Evolutionary conservation across 805 yeast genomes (phyloP), one percentile per base, ranked within the genome.

Genomic region (Ogataea polymorpha): DNA sequence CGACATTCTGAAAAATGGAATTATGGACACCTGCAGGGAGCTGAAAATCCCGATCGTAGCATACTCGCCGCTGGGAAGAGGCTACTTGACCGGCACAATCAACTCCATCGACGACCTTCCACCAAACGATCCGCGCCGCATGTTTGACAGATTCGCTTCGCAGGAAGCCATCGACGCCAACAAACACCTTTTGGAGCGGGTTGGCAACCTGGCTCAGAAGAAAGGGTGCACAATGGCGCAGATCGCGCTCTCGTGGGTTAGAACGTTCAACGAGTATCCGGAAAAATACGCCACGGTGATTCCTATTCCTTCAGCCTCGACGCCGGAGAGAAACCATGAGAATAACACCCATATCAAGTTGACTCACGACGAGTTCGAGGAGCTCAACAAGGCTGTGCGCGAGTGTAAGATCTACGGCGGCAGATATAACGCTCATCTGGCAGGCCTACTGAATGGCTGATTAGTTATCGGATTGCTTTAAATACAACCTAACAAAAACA

Each of bases 31-130:
- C 5, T 77, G 82, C 48, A 71, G 74, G 15, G 77, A 81, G 47
- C 62, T 71, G 23, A 69, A 69, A 11, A 75, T 89, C 42, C 83
- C 93, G 10, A 67, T 87, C 20, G 68, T 86, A 44, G 86, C 89
- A 18, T 89, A 89, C 63, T 83, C 95, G 23, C 96, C 96, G 21
- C 69, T 89, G 40, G 82, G 89, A 9, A 74, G 86, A 54, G 96
- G 96, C 1, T 66, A 82, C 46, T 70, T 89, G 39, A 80, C 91
- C 4, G 95, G 93, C 42, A 47, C 55, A 23, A 62, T 80, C 39
- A 77, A 63, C 21, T 61, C 71, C 5, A 53, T 63, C 17, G 54
- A 61, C 0, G 80, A 77, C 39, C 53, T 83, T 24, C 75, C 79
- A 10, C 66, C 67, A 29, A 81, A 75, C 31, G 91, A 84, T 53